Conservation (phyloP, 1,284 basidiomycete genomes). For the Farysia itapuensis region DNA sequence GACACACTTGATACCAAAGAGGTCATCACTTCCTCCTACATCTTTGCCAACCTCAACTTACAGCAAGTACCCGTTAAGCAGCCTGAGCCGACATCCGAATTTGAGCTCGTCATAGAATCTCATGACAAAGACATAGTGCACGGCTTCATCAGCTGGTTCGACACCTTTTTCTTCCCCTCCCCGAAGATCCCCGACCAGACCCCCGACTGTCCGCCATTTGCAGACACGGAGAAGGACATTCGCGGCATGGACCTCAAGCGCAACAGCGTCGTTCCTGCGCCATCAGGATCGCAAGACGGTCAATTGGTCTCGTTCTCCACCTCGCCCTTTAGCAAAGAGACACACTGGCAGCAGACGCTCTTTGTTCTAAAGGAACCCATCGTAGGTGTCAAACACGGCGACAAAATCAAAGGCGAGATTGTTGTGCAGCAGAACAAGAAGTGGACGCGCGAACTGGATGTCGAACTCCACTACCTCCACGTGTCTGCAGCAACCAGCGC, state of each 20-base stretch:
- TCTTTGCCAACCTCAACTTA: conserved; percentile 53
- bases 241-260: conserved; percentile 75
- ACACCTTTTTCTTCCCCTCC: conserved; percentile 55
- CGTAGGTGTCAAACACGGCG: conserved; percentile 70
- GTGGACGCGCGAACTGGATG: conserved; percentile 86
- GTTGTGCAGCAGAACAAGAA: conserved; percentile 75
- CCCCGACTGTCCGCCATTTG: conserved; percentile 20
- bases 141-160: conserved; percentile 57
- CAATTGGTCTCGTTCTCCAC: conserved; percentile 83
- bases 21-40: conserved; percentile 30
- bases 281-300: conserved; percentile 63
- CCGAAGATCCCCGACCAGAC: not conserved
- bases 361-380: conserved; percentile 84
- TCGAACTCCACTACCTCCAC: conserved; percentile 79
- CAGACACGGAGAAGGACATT: conserved; percentile 20
- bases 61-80: conserved; percentile 34
- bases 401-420: conserved; percentile 77
- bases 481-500: not conserved
- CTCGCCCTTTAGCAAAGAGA: conserved; percentile 78
- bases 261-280: conserved; percentile 50
- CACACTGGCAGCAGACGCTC: conserved; percentile 98
- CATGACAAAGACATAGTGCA: conserved; percentile 24
- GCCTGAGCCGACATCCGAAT: conserved; percentile 58
- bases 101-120: conserved; percentile 14
- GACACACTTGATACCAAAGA: conserved; percentile 40